Percentiles rank a stretch among this genome's conserved stretches.
Evolutionary conservation across 2,329 filamentous ascomycete genomes (phyloP).

Genomic region (Arthrobotrys pseudoclavata): DNA sequence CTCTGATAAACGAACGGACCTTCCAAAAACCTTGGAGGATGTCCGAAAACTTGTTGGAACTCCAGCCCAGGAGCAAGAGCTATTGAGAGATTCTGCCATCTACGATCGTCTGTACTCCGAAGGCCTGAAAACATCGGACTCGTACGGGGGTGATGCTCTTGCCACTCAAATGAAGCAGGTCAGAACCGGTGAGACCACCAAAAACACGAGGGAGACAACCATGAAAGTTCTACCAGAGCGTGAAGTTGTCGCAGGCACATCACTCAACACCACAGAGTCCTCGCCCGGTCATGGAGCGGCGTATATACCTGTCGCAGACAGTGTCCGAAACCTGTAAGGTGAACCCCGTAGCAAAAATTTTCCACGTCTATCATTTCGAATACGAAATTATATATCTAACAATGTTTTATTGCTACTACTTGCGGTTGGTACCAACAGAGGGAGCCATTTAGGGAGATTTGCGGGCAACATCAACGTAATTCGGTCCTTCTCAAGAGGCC

Average conservation of each 20-base stretch:
- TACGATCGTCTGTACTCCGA: neutral
- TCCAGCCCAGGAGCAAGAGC: conserved; percentile 68
- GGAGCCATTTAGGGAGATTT: conserved; percentile 52
- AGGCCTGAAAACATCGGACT: neutral
- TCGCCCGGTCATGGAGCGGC: conserved; percentile 1
- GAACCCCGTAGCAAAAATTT: neutral
- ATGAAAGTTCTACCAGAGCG: neutral
- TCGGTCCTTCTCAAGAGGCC: conserved; percentile 47
- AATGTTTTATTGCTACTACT: neutral
- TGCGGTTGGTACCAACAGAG: conserved; percentile 5
- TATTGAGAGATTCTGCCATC: neutral
- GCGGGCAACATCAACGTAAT: conserved; percentile 59
- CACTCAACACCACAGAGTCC: neutral
- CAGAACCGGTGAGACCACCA: neutral
- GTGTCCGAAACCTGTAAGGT: conserved; percentile 56
- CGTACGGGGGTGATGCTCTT: neutral
- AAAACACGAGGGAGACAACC: neutral
- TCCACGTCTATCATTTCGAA: too few relatives aligned
- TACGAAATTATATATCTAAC: neutral
- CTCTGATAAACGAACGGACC: conserved; percentile 74
- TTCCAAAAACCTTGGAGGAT: conserved; percentile 91
- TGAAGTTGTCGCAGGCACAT: neutral
- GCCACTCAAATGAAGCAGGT: neutral
- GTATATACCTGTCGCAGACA: conserved; percentile 48
- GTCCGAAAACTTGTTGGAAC: conserved; percentile 88